Evolutionary conservation across 2,329 filamentous ascomycete genomes (phyloP).

Genomic region (Alternaria conjuncta): DNA sequence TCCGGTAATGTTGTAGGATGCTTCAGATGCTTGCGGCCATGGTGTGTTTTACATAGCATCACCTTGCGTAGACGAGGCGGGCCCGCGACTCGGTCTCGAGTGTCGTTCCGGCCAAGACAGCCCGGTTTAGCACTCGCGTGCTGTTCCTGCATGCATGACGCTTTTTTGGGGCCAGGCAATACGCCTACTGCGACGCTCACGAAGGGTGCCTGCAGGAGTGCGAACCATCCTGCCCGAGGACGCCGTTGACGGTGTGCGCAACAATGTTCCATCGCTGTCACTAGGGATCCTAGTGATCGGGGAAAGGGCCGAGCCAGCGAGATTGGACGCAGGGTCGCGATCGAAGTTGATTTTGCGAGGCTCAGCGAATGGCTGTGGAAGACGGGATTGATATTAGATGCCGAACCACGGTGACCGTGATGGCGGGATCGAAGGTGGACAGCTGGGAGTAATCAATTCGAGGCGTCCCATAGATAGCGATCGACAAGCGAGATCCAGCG

Average conservation of each 20-base stretch:
- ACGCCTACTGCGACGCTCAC: constrained; percentile 11
- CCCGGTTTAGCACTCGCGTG: constrained; percentile 21
- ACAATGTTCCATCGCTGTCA: neutral
- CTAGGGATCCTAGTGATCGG: neutral
- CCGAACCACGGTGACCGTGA: constrained; percentile 2
- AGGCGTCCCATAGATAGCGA: constrained; percentile 14
- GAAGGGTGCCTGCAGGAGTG: neutral
- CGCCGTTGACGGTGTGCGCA: neutral
- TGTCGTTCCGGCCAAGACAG: constrained; percentile 18
- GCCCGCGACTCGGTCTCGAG: constrained; percentile 25
- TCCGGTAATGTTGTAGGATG: constrained; percentile 6
- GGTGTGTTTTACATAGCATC: constrained; percentile 25
- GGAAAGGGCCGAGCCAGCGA: neutral
- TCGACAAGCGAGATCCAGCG: constrained; percentile 11
- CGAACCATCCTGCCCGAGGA: neutral
- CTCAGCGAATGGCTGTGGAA: neutral
- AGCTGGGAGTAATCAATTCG: constrained; percentile 18
- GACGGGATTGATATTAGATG: constrained; percentile 6
- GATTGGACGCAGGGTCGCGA: neutral
- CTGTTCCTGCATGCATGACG: constrained; percentile 27
- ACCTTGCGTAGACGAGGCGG: constrained; percentile 18
- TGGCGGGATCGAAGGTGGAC: constrained; percentile 7
- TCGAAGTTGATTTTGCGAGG: neutral
- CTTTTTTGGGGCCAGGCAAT: constrained; percentile 14
- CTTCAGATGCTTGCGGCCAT: constrained; percentile 21